Conservation (phyloP, 176 grass and related monocot species). For the Saccharum spontaneum region DNA sequence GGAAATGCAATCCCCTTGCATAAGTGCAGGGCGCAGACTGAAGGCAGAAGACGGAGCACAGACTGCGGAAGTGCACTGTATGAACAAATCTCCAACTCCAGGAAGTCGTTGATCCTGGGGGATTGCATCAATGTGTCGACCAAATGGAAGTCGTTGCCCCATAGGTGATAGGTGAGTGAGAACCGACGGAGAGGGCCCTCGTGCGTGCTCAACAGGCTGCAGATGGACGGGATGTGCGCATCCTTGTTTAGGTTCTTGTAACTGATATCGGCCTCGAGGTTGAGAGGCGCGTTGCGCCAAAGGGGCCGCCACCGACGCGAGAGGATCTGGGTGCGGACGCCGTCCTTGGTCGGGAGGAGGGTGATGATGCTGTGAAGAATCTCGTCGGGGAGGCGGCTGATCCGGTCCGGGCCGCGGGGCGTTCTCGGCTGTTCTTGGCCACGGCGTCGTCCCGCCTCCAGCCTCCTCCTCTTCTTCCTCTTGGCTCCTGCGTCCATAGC, state of each 20-base stretch:
- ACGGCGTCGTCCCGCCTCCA: neutral
- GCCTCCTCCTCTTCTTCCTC: neutral
- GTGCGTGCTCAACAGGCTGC: neutral
- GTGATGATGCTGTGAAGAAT: conserved; percentile 4
- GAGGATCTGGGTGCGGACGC: conserved; percentile 11
- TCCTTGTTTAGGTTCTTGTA: neutral
- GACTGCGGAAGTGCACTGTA: neutral
- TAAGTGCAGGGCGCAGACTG: neutral
- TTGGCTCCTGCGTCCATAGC: neutral
- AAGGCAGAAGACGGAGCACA: neutral
- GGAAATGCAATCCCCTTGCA: neutral
- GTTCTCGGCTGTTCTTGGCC: neutral
- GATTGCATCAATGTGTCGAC: neutral
- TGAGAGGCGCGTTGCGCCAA: neutral
- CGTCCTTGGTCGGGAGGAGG: neutral
- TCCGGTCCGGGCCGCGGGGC: neutral
- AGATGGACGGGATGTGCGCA: neutral
- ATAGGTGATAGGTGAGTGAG: neutral
- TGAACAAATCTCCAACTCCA: neutral
- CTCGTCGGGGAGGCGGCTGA: neutral
- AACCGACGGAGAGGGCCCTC: neutral
- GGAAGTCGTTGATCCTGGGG: neutral
- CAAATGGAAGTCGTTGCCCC: too few species aligned
- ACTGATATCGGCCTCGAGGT: neutral
- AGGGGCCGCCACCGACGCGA: neutral